Base-by-base conservation (phyloP, 2,329 filamentous ascomycete genomes). In the Dichotomopilus funicola region DNA sequence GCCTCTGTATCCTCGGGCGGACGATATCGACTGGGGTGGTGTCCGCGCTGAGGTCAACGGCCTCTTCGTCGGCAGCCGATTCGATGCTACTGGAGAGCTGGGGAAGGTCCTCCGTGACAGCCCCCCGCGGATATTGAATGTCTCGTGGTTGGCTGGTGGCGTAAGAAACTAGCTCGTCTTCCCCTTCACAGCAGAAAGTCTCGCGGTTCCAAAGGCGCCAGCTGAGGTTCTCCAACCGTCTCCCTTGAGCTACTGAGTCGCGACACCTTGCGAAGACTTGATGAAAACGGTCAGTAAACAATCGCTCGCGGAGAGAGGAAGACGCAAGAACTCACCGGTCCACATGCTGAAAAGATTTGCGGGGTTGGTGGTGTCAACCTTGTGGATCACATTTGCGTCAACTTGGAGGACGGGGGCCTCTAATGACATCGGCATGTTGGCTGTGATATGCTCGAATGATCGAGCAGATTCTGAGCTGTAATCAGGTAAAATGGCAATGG, bases 271-370 rank as follows among this genome's bases (percentile, higher is more conserved):
- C 92, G 70, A 97, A 96, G 58, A 97, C 91, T 94, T 68, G 19
- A 9, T 11, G 27, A 11, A 4, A 4, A 34, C n/a, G 49, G 54
- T 59, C 27, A 59, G 54, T 53, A 50, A 41, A 27, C 37, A 38
- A 5, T 9, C 35, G 38, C 46, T n/a, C 5, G 9, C 31, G 13
- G n/a, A 35, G 4, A 31, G 44, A 10, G 38, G 10, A 10, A 27
- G 35, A 48, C 44, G 53, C 11, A 12, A 45, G 58, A 61, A 59
- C 56, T 81, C 75, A 95, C 91, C 89, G 71, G 90, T 92, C 91
- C 91, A 96, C 83, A 97, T 95, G 77, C 89, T 91, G 75, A 94
- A 95, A 51, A 97, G 83, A 69, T 91, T 95, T 74, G 95, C 89
- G 34, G 89, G 86, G 71, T 95, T 95, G 63, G 87, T 82, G 1